Evolutionary conservation across 192 early-diverging fungal species (phyloP), one percentile per base, ranked within the genome.

Genomic region (Glomus cerebriforme): DNA sequence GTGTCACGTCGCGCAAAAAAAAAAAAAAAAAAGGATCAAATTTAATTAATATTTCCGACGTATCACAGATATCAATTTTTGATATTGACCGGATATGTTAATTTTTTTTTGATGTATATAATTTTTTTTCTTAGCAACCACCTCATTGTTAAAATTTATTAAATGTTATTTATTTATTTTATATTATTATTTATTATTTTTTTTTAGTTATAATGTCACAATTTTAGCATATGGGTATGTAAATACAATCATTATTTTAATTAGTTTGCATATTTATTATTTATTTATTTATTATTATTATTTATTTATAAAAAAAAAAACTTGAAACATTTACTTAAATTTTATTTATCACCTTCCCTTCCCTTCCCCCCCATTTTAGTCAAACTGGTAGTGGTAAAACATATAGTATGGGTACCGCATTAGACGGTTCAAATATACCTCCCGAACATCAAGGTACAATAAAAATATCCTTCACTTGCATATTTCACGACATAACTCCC

Each of bases 301-400:
- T n/a, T n/a, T n/a, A n/a, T n/a, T n/a, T n/a, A n/a, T n/a, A n/a
- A n/a, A n/a, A n/a, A n/a, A n/a, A n/a, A n/a, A n/a, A n/a, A 32
- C 27, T 13, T 69, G n/a, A 70, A 45, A 29, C 37, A 27, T 43
- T 27, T 35, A 32, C 6, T 9, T 9, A 4, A 5, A 17, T 19
- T 49, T 3, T 49, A 17, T 49, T 49, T 19, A 49, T 49, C 4
- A 19, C 15, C 47, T 4, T 3, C 2, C 10, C 45, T 15, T 9
- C 2, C 0, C 15, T 49, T 22, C 10, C 10, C 10, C 24, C 43
- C 72, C 34, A 31, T 59, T 31, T 26, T 79, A 88, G 87, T 34
- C 94, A 97, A 90, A 97, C 96, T 1, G 96, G 95, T 59, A 91
- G 91, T 35, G 97, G 97, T 45, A 99, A 99, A 86, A 97, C 97